A percentile compares a stretch with the other conserved stretches of the same genome.
These are phyloP conservation scores for Vachellia collinsii DNA, from an alignment of 306 rosid species.

Conservation along the genomic window DNA sequence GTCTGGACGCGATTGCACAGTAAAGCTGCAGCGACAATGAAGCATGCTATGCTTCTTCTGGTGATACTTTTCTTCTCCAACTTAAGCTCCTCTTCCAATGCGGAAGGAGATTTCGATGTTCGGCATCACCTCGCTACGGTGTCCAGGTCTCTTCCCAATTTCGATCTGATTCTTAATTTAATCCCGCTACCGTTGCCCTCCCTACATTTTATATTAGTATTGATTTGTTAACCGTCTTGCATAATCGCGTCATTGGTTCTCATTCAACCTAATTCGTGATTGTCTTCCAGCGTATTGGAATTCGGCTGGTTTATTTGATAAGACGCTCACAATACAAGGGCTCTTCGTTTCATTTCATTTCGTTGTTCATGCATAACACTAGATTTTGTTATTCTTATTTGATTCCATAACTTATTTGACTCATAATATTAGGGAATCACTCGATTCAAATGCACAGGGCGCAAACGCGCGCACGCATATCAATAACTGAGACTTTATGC, in stretches of 20 bases:
- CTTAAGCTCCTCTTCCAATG: slow-evolving; percentile 34
- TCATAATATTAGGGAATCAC: not conserved
- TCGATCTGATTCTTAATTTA: not conserved
- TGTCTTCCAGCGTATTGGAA: not conserved
- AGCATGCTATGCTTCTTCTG: slow-evolving; percentile 24
- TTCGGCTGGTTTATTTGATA: not conserved
- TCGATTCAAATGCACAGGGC: not conserved
- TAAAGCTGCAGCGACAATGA: slow-evolving; percentile 22
- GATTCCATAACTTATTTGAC: not conserved
- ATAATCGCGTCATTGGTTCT: not conserved
- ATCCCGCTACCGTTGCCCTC: not conserved
- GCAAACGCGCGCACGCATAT: not conserved
- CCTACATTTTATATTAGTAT: not conserved
- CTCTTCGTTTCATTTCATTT: not conserved
- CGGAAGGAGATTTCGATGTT: slow-evolving; percentile 65
- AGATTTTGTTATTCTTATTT: slow-evolving; percentile 12
- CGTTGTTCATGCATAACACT: not conserved
- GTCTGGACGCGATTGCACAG: not conserved
- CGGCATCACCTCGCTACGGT: slow-evolving; percentile 78
- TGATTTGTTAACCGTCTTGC: not conserved
- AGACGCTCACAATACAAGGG: not conserved
- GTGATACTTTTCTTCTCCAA: slow-evolving; percentile 35
- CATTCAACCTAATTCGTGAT: not conserved
- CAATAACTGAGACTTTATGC: not conserved
- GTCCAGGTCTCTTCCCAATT: slow-evolving; percentile 56